Conservation (phyloP, 2,329 filamentous ascomycete species). For the Pestalotiopsis sp. region DNA sequence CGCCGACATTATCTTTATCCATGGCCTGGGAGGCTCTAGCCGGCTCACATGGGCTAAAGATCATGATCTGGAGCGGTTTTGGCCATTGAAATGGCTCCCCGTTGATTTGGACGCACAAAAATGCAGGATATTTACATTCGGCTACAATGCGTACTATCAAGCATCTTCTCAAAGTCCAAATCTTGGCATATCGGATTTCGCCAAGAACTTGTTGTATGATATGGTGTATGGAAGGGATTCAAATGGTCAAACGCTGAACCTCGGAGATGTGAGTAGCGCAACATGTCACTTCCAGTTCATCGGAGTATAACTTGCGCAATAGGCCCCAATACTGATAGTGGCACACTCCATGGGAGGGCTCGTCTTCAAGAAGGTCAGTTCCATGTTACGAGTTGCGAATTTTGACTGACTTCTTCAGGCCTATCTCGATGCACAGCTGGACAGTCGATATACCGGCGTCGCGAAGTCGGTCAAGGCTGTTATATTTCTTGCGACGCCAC, state of each 20-base stretch:
- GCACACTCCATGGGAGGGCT: slow-evolving; percentile 19
- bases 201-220: slow-evolving; percentile 15
- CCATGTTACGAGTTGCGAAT: background rate
- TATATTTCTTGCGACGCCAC: slow-evolving; percentile 16
- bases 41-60: slow-evolving; percentile 17
- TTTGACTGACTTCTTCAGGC: slow-evolving; percentile 8
- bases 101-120: background rate
- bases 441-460: slow-evolving; percentile 5
- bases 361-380: slow-evolving; percentile 18
- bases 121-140: slow-evolving; percentile 13
- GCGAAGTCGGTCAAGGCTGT: slow-evolving; percentile 10
- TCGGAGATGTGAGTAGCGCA: slow-evolving; percentile 10
- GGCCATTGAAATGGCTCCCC: slow-evolving; percentile 16
- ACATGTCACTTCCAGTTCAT: too few relatives aligned
- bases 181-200: slow-evolving; percentile 12
- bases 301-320: background rate
- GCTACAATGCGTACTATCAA: slow-evolving; percentile 15
- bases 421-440: slow-evolving; percentile 15
- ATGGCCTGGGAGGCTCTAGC: slow-evolving; percentile 11
- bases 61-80: slow-evolving; percentile 15
- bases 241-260: slow-evolving; percentile 3
- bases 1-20: slow-evolving; percentile 11
- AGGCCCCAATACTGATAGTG: slow-evolving; percentile 16
- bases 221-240: slow-evolving; percentile 14
- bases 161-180: background rate